phyloP scores from a whole-genome alignment of 345 rosid species.

The Limnanthes douglasii region DNA sequence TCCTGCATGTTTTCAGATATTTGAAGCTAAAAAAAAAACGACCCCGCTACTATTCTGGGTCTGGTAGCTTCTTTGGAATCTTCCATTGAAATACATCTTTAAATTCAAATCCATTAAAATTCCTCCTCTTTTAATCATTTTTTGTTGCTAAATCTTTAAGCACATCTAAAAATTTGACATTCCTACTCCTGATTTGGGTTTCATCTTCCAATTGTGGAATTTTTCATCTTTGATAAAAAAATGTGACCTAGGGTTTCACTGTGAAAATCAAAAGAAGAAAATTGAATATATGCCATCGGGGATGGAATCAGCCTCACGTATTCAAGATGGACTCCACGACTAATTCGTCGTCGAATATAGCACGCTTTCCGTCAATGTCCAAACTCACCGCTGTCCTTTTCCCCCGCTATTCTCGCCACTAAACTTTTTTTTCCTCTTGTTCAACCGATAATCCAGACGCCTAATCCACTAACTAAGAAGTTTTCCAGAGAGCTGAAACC shows the following conservation, averaged over 20 bases:
- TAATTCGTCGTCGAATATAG: slow-evolving; percentile 73
- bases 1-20: too few relatives aligned
- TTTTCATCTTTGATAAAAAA: too few relatives aligned
- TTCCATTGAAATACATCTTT: too few relatives aligned
- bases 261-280: slow-evolving; percentile 6
- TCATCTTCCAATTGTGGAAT: too few relatives aligned
- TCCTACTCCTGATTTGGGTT: too few relatives aligned
- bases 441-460: slow-evolving; percentile 52
- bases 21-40: too few relatives aligned
- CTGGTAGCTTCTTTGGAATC: too few relatives aligned
- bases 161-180: too few relatives aligned
- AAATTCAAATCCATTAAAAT: too few relatives aligned
- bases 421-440: slow-evolving; percentile 61
- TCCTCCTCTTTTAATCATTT: too few relatives aligned
- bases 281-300: slow-evolving; percentile 27
- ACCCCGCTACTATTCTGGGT: too few relatives aligned
- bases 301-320: slow-evolving; percentile 8
- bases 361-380: slow-evolving; percentile 80
- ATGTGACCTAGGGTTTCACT: slow-evolving; percentile 27
- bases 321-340: slow-evolving; percentile 31
- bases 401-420: slow-evolving; percentile 43
- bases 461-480: slow-evolving; percentile 23
- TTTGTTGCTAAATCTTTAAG: too few relatives aligned
- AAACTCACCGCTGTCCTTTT: slow-evolving; percentile 73
- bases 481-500: slow-evolving; percentile 27